Percentiles rank a stretch among this genome's conserved stretches.
phyloP scores from a whole-genome alignment of 306 rosid genomes.

The Herpetospermum pedunculosum region DNA sequence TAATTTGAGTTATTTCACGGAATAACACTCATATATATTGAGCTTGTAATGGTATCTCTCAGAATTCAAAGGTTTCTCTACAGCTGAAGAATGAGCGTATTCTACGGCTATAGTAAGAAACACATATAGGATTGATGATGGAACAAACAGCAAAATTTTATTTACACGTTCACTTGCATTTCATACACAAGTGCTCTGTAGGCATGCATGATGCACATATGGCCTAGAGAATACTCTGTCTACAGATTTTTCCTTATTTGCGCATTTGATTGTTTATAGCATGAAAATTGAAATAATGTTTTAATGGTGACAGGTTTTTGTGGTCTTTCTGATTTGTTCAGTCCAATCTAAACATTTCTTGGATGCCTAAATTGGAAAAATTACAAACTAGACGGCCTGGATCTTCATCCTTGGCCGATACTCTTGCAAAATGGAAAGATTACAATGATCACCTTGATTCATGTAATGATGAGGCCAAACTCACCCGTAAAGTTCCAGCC shows the following conservation, averaged over 20 bases:
- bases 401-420: slow-evolving; percentile 43
- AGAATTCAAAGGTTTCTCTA: background rate
- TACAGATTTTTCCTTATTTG: background rate
- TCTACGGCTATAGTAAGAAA: background rate
- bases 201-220: background rate
- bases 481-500: slow-evolving; percentile 54
- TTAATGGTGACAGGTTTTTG: background rate
- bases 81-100: background rate
- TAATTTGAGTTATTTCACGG: background rate
- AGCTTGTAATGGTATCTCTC: background rate
- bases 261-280: background rate
- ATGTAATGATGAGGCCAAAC: slow-evolving; percentile 24
- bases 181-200: background rate
- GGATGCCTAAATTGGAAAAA: slow-evolving; percentile 40
- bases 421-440: slow-evolving; percentile 59
- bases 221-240: background rate
- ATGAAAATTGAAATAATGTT: background rate
- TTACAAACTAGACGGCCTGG: slow-evolving; percentile 40
- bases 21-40: background rate
- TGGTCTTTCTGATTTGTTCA: background rate
- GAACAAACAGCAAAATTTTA: background rate
- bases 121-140: background rate
- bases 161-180: background rate
- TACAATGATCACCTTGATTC: slow-evolving; percentile 54
- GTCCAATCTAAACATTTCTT: slow-evolving; percentile 20